Base-by-base conservation (phyloP, 208 protist genomes). In the Acanthamoeba royreba region DNA sequence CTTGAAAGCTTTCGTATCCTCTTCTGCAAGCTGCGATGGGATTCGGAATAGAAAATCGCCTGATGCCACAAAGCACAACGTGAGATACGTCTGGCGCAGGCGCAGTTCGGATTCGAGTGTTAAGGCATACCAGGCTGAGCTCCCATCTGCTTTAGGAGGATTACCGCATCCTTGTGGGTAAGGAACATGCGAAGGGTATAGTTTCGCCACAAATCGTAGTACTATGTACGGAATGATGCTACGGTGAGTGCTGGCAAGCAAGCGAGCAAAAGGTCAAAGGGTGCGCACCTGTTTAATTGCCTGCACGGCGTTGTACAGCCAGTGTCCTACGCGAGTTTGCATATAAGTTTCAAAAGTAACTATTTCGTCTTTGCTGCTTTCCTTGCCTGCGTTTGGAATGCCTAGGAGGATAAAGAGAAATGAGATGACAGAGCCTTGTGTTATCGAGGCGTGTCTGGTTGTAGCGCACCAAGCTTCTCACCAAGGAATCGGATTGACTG, bases 251-350 rank as follows among this genome's bases (percentile, higher is more conserved):
- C 17, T 3, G 63, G 9, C 49, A 58, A 58, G 49, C 49, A 22
- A 58, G 49, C 13, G 49, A 22, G 15, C 49, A 79, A 17, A 17
- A 79, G 66, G 28, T n/a, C 11, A 38, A 28, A n/a, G n/a, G n/a
- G n/a, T n/a, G n/a, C n/a, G n/a, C n/a, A 90, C 83, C 38, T 45
- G 66, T 69, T 90, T 90, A 33, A 90, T 90, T n/a, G 83, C 83
- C 49, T 90, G 53, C 7, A 69, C 55, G 49, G 83, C 55, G 83
- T 72, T 61, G 40, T 90, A 90, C 8, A 90, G 83, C 83, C 83
- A 90, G 31, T 90, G 83, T 4, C 83, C 83, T 19, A 90, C 83
- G 0, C 83, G 47, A 8, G 53, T 69, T 22, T 90, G 47, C 83
- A 90, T 72, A 13, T 90, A 90, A 33, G 53, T 90, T n/a, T 90